Evolutionary conservation across 768 basidiomycete species (phyloP).

Genomic region (Chalciporus sphaerocephalus): DNA sequence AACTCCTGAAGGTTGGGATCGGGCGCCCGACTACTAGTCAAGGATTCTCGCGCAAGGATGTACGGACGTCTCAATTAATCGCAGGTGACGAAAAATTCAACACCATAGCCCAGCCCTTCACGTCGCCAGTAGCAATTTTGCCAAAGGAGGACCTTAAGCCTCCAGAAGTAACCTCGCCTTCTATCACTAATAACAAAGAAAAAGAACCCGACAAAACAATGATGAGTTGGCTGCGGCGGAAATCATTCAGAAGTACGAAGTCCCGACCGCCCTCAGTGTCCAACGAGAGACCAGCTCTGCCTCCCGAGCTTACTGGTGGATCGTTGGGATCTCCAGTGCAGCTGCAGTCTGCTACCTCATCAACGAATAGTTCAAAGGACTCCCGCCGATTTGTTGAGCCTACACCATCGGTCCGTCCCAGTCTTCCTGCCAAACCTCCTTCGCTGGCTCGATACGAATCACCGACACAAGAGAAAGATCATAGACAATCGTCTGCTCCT

Average conservation of each 20-base stretch:
- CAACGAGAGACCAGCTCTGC: constrained; percentile 13
- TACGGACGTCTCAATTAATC: constrained; percentile 22
- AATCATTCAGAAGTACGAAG: constrained; percentile 20
- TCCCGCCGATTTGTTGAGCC: constrained; percentile 21
- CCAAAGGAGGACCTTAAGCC: constrained; percentile 21
- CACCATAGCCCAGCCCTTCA: constrained; percentile 4
- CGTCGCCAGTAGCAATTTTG: constrained; percentile 14
- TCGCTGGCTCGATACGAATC: constrained; percentile 3
- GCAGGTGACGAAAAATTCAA: constrained; percentile 24
- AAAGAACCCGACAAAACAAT: constrained; percentile 42
- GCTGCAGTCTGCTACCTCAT: constrained; percentile 19
- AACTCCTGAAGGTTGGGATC: constrained; percentile 15
- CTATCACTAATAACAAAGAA: constrained; percentile 26
- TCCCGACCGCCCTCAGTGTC: constrained; percentile 23
- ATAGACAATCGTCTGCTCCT: constrained; percentile 25
- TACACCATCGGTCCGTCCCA: constrained; percentile 4
- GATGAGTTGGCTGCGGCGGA: constrained; percentile 30
- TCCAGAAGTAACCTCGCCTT: constrained; percentile 29
- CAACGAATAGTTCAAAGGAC: constrained; percentile 26
- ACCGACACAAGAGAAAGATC: constrained; percentile 11
- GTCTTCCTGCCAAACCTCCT: constrained; percentile 9
- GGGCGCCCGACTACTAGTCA: constrained; percentile 14
- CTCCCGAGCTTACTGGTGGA: constrained; percentile 8
- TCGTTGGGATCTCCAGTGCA: constrained; percentile 17
- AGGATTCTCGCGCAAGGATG: constrained; percentile 13